Conservation (phyloP, 2,329 filamentous ascomycete species). For the Fusarium haematococcum region DNA sequence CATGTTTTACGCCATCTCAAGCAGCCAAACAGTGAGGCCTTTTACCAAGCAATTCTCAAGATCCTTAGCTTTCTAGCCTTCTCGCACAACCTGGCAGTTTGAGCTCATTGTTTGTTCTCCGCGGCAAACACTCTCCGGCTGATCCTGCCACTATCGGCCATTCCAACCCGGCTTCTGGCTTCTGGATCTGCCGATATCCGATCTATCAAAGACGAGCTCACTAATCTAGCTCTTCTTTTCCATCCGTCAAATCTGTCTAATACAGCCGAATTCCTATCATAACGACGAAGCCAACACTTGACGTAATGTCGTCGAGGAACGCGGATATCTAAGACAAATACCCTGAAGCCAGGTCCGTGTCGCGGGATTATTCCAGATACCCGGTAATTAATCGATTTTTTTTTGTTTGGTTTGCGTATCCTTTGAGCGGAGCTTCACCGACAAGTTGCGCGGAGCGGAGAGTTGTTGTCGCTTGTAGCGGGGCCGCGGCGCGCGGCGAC, state of each 20-base stretch:
- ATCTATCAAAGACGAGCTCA: neutral
- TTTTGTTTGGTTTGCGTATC: too few relatives aligned
- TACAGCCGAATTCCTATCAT: accelerated
- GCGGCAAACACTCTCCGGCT: neutral
- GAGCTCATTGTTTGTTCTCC: neutral
- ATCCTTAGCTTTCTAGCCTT: too few relatives aligned
- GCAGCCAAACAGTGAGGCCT: neutral
- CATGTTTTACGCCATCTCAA: neutral
- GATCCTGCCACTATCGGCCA: neutral
- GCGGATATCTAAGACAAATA: neutral
- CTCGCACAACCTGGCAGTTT: neutral
- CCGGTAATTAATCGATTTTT: neutral
- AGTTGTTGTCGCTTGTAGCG: neutral
- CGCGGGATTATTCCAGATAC: neutral
- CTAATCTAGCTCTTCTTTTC: neutral
- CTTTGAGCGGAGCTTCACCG: neutral
- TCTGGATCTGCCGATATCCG: neutral
- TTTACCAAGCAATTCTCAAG: neutral
- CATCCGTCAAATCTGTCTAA: too few relatives aligned
- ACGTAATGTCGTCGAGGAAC: neutral
- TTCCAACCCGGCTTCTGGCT: neutral
- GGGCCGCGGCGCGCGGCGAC: neutral
- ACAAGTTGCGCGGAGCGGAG: neutral
- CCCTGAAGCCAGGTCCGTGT: neutral
- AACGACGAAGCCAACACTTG: neutral